Evolutionary conservation across 768 basidiomycete genomes (phyloP).

Genomic region (Coprinopsis marcescibilis): DNA sequence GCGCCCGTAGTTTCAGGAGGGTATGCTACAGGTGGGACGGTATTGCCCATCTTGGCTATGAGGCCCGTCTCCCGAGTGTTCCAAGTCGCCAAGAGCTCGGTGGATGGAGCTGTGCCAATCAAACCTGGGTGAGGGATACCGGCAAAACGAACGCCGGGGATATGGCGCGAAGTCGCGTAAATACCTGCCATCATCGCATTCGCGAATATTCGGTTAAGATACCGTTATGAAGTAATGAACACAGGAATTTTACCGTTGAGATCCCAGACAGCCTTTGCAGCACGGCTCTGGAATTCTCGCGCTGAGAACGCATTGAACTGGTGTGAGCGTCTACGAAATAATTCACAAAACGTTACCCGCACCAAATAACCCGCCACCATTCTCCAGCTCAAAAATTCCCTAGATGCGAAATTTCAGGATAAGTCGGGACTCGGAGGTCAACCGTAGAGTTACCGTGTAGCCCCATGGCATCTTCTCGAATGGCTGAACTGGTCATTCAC

Average conservation of each 20-base stretch:
- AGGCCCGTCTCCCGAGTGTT: slow-evolving; percentile 64
- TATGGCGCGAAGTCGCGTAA: slow-evolving; percentile 69
- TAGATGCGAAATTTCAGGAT: no score
- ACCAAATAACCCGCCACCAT: slow-evolving; percentile 71
- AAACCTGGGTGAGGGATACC: slow-evolving; percentile 74
- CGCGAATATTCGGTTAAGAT: no score
- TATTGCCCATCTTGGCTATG: slow-evolving; percentile 42
- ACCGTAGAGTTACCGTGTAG: no score
- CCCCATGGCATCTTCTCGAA: slow-evolving; percentile 82
- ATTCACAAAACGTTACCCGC: no score
- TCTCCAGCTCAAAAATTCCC: slow-evolving; percentile 68
- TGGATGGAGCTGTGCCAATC: slow-evolving; percentile 71
- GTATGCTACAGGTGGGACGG: slow-evolving; percentile 62
- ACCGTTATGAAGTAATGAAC: no score
- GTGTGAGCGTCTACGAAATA: no score
- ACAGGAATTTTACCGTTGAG: no score
- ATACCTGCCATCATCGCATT: no score
- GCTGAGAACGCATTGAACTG: no score
- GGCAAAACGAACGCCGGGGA: slow-evolving; percentile 75
- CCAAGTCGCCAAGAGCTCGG: slow-evolving; percentile 69
- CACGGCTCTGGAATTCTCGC: slow-evolving; percentile 61
- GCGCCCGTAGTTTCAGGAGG: slow-evolving; percentile 54
- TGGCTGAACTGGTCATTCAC: slow-evolving; percentile 41
- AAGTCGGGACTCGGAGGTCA: no score
- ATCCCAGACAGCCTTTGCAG: slow-evolving; percentile 80